A percentile compares a stretch with the other conserved stretches of the same genome.
Evolutionary conservation across 2,329 filamentous ascomycete genomes (phyloP).

Genomic region (Aureobasidium melanogenum): DNA sequence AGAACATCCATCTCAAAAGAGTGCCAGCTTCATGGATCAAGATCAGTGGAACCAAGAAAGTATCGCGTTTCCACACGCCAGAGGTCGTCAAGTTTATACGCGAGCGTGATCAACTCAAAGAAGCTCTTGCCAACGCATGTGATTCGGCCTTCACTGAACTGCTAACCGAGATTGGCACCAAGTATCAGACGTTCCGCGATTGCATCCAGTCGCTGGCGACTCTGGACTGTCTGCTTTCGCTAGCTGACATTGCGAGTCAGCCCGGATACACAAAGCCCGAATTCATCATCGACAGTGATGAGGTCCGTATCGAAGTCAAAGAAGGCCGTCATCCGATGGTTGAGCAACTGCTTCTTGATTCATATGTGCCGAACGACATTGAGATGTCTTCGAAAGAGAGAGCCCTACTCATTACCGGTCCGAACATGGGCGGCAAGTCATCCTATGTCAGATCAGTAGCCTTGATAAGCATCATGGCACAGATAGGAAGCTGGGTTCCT

Average conservation of each 20-base stretch:
- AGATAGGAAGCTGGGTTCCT: slow-evolving; percentile 90
- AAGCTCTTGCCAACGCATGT: slow-evolving; percentile 84
- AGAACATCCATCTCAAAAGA: slow-evolving; percentile 71
- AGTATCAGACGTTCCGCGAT: slow-evolving; percentile 85
- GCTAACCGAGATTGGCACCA: slow-evolving; percentile 63
- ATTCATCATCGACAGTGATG: slow-evolving; percentile 40
- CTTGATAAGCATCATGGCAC: slow-evolving; percentile 85
- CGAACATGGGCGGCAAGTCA: slow-evolving; percentile 99
- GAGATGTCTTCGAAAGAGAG: slow-evolving; percentile 57
- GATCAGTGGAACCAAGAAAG: slow-evolving; percentile 86
- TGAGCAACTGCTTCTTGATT: slow-evolving; percentile 74
- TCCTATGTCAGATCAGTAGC: slow-evolving; percentile 90
- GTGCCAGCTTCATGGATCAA: slow-evolving; percentile 94
- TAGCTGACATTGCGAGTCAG: slow-evolving; percentile 73
- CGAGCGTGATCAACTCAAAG: slow-evolving; percentile 90
- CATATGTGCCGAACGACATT: slow-evolving; percentile 87
- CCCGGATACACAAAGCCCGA: slow-evolving; percentile 82
- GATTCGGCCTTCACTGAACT: slow-evolving; percentile 70
- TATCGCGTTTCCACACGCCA: slow-evolving; percentile 89
- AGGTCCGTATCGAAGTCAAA: slow-evolving; percentile 59
- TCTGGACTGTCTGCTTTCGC: slow-evolving; percentile 80
- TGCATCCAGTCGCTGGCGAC: slow-evolving; percentile 77
- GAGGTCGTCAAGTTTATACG: slow-evolving; percentile 74
- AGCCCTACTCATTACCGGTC: slow-evolving; percentile 84
- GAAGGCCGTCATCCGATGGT: slow-evolving; percentile 90